phyloP scores from a whole-genome alignment of 371 early-diverging fungal genomes.

The Circinella minor region DNA sequence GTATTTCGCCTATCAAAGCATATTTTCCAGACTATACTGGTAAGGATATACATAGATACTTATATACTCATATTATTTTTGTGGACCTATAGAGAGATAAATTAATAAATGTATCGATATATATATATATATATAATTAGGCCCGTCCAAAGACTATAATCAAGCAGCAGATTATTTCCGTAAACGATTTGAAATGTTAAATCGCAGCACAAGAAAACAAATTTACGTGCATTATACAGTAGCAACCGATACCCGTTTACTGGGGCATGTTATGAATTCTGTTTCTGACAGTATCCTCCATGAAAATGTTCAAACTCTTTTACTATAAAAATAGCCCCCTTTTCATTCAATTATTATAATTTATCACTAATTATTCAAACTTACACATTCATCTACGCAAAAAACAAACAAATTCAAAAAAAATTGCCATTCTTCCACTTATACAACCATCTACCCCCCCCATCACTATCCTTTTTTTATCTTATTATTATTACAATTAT shows the following conservation, averaged over 20 bases:
- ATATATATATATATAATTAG: background rate
- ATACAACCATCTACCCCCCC: no score
- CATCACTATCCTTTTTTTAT: background rate
- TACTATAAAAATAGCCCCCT: slow-evolving; percentile 13
- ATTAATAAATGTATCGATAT: background rate
- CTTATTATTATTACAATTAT: background rate
- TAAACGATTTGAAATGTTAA: slow-evolving; percentile 38
- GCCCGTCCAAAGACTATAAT: slow-evolving; percentile 24
- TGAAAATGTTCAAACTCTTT: slow-evolving; percentile 38
- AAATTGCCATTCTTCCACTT: no score
- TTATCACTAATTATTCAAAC: no score
- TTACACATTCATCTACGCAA: no score
- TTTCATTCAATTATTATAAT: no score
- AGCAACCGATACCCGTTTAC: slow-evolving; percentile 61
- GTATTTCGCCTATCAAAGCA: slow-evolving; percentile 70
- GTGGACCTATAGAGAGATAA: no score
- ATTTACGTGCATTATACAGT: slow-evolving; percentile 65
- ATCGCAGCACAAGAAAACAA: slow-evolving; percentile 49
- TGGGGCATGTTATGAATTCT: slow-evolving; percentile 62
- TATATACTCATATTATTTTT: no score
- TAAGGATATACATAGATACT: slow-evolving; percentile 20
- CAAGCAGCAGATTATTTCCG: slow-evolving; percentile 38
- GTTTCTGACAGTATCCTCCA: slow-evolving; percentile 63
- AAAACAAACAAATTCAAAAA: no score
- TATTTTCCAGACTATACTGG: slow-evolving; percentile 92